Base-by-base conservation (phyloP, 2,329 filamentous ascomycete genomes). In the Trichoderma semiorbis region DNA sequence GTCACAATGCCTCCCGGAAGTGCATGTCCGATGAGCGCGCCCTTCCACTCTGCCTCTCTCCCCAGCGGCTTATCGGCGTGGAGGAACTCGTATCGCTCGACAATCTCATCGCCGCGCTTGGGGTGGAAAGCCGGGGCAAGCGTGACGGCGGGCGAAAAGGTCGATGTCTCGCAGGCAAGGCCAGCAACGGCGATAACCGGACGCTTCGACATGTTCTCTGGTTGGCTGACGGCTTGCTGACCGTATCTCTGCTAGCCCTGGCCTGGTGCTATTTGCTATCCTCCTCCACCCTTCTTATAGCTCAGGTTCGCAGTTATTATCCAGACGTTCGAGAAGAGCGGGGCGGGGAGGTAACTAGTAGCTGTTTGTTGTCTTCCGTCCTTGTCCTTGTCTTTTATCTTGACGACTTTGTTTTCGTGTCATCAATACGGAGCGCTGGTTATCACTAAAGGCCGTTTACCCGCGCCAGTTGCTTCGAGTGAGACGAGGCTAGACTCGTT, bases 161-260 rank as follows among this genome's bases (percentile, higher is more conserved):
- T 85, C 5, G 85, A 88, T 2, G 85, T 87, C 74, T 88, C 86
- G 75, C 85, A 87, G 34, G 85, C 85, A 3, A 88, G 80, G 21
- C 86, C 86, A 21, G 85, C 85, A 64, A 88, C 81, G 5, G 83
- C 85, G 66, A 88, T 86, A 8, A 84, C 77, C 4, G 85, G 85
- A 28, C 71, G 73, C 14, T 61, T 53, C 28, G 73, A 43, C 74
- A 75, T 73, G n/a, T 11, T 72, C 58, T 62, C 60, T 63, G 57
- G 57, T 34, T 60, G 53, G 66, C 55, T 57, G 57, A 69, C 50
- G 34, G 16, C n/a, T n/a, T 26, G 66, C 55, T 60, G 39, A 60
- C 55, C 26, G 55, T 43, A 60, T 32, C 55, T 30, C 24, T 53
- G 55, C 57, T 69, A 43, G 39, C 39, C 39, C 39, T 43, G 39